These are phyloP conservation scores for Endotrypanum monterogeii DNA, from an alignment of 208 protist genomes.

Conservation along the genomic window DNA sequence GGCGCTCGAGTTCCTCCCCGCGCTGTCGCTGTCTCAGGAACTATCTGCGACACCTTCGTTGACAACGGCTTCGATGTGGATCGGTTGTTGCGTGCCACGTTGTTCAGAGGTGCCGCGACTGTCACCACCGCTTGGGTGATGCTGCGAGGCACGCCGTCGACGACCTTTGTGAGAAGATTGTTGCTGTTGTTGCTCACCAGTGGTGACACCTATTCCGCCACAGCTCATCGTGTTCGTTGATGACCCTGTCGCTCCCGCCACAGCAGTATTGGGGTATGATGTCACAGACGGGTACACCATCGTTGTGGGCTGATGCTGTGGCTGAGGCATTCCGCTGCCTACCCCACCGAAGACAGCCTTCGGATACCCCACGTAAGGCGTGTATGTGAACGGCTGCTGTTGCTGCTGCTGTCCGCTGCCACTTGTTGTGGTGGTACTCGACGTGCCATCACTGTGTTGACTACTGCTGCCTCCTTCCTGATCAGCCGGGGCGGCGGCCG, in stretches of 20 bases:
- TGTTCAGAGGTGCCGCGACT: background rate
- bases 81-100: background rate
- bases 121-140: background rate
- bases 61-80: background rate
- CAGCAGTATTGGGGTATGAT: background rate
- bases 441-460: conserved; percentile 11
- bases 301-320: background rate
- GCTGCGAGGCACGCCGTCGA: background rate
- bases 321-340: conserved; percentile 1
- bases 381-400: conserved; percentile 15
- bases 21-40: background rate
- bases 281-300: background rate
- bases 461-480: conserved; percentile 4
- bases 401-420: conserved; percentile 23
- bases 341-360: conserved; percentile 4
- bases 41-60: background rate
- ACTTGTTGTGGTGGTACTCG: conserved; percentile 3
- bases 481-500: background rate
- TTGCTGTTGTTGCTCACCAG: conserved; percentile 2
- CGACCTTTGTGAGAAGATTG: background rate
- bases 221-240: background rate
- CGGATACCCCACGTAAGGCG: conserved; percentile 16
- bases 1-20: background rate
- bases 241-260: background rate
- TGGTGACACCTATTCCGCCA: background rate